Evolutionary conservation across 192 early-diverging fungal species (phyloP).

Genomic region (Allomyces macrogynus): DNA sequence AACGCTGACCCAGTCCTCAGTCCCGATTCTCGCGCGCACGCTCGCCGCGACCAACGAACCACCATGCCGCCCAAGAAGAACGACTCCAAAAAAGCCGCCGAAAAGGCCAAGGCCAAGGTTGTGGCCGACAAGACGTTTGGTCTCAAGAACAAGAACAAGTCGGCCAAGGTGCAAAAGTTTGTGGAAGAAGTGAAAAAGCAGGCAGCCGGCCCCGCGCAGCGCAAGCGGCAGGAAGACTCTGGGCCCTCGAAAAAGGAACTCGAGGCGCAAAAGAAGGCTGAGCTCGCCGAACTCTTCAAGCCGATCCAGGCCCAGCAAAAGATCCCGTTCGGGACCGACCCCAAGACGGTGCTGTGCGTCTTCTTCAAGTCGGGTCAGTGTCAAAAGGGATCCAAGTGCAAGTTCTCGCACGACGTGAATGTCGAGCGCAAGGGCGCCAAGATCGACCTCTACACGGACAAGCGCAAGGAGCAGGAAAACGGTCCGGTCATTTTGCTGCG

Average conservation of each 20-base stretch:
- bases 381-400: constrained; percentile 78
- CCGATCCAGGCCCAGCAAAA: constrained; percentile 68
- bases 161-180: constrained; percentile 71
- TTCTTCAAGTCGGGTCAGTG: constrained; percentile 83
- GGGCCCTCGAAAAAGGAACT: constrained; percentile 39
- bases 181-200: constrained; percentile 81
- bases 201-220: constrained; percentile 22
- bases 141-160: constrained; percentile 97
- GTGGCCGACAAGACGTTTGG: constrained; percentile 97
- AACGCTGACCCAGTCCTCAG: too few species aligned
- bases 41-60: not conserved
- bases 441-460: constrained; percentile 84
- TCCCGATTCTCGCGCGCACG: too few species aligned
- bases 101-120: constrained; percentile 53
- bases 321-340: constrained; percentile 94
- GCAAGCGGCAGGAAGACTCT: too few species aligned
- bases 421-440: constrained; percentile 78
- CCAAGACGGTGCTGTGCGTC: constrained; percentile 82
- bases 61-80: constrained; percentile 65
- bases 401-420: constrained; percentile 89
- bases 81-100: constrained; percentile 28
- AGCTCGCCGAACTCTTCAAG: constrained; percentile 77
- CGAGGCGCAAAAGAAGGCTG: constrained; percentile 74
- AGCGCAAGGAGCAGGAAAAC: constrained; percentile 36
- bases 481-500: constrained; percentile 10